Evolutionary conservation across 805 yeast genomes (phyloP).

Genomic region (Ogataea paraovalis): DNA sequence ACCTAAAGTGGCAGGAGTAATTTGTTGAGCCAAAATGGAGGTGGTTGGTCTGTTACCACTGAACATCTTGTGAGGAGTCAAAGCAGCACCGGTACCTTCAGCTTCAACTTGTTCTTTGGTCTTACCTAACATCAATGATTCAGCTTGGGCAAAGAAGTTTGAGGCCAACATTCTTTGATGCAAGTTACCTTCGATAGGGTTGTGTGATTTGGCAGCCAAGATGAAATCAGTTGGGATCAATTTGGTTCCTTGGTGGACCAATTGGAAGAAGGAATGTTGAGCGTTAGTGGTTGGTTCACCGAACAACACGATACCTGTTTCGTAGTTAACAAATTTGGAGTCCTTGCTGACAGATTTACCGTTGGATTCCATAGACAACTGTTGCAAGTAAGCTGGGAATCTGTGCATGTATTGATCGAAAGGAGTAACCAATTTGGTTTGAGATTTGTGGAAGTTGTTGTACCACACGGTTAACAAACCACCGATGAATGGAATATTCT

Average conservation of each 20-base stretch:
- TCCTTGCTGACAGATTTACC: conserved; percentile 97
- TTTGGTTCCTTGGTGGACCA: conserved; percentile 98
- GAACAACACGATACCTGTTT: conserved; percentile 91
- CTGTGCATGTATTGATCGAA: conserved; percentile 98
- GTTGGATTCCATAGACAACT: conserved; percentile 97
- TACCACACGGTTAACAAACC: conserved; percentile 96
- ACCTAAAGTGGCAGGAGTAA: conserved; percentile 96
- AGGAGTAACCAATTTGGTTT: conserved; percentile 97
- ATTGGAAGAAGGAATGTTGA: conserved; percentile 98
- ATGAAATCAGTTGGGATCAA: conserved; percentile 96
- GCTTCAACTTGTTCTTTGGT: conserved; percentile 74
- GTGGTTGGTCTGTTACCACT: conserved; percentile 99
- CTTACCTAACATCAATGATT: conserved; percentile 96
- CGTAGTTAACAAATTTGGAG: conserved; percentile 85
- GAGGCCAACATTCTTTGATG: conserved; percentile 99
- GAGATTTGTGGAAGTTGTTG: conserved; percentile 97
- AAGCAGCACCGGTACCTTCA: conserved; percentile 78
- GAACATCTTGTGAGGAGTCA: conserved; percentile 94
- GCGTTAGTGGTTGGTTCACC: conserved; percentile 99
- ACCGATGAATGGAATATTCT: conserved; percentile 90
- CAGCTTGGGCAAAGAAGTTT: conserved; percentile 97
- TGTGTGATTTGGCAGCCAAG: conserved; percentile 95
- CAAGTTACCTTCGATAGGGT: conserved; percentile 89
- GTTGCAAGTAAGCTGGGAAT: conserved; percentile 99
- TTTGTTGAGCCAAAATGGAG: conserved; percentile 89